These are phyloP conservation scores for Chrysosporium keratinophilum DNA, from an alignment of 2,329 filamentous ascomycete species.

Conservation along the genomic window DNA sequence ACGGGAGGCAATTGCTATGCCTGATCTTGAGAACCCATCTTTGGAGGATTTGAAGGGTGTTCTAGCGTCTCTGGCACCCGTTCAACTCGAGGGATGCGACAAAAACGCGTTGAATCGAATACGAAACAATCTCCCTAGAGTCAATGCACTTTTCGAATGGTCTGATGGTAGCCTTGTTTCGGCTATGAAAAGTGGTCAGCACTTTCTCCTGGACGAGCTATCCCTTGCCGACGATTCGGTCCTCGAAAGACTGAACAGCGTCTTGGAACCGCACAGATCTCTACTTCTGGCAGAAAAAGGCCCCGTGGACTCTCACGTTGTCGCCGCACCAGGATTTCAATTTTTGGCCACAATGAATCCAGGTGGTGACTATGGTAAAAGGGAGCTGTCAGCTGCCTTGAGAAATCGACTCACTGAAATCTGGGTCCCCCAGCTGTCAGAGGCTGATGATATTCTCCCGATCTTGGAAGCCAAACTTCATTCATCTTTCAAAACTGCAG, in stretches of 20 bases:
- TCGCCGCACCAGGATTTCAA: slow-evolving; percentile 70
- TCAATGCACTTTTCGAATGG: slow-evolving; percentile 91
- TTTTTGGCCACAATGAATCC: slow-evolving; percentile 99
- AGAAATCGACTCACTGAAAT: slow-evolving; percentile 98
- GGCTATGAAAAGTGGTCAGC: slow-evolving; percentile 80
- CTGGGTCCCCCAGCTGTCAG: slow-evolving; percentile 84
- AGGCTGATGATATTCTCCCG: slow-evolving; percentile 72
- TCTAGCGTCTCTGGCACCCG: slow-evolving; percentile 47
- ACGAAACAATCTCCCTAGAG: slow-evolving; percentile 47
- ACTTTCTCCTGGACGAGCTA: slow-evolving; percentile 94
- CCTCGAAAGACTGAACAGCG: slow-evolving; percentile 88
- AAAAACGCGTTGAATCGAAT: slow-evolving; percentile 37
- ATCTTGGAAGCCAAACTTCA: slow-evolving; percentile 71
- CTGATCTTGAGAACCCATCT: slow-evolving; percentile 27
- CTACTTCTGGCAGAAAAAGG: slow-evolving; percentile 92
- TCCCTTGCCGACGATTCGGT: slow-evolving; percentile 97
- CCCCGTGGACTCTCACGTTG: slow-evolving; percentile 66
- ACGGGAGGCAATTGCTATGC: slow-evolving; percentile 23
- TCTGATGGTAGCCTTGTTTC: slow-evolving; percentile 85
- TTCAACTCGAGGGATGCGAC: slow-evolving; percentile 41
- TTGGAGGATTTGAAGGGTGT: slow-evolving; percentile 48
- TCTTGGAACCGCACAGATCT: slow-evolving; percentile 77
- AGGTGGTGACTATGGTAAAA: slow-evolving; percentile 95
- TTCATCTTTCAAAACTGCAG: slow-evolving; percentile 45
- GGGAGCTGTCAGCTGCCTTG: slow-evolving; percentile 87